A percentile compares a stretch with the other conserved stretches of the same genome.
These are phyloP conservation scores for Pyrus betulifolia DNA, from an alignment of 306 rosid species.

Conservation along the genomic window DNA sequence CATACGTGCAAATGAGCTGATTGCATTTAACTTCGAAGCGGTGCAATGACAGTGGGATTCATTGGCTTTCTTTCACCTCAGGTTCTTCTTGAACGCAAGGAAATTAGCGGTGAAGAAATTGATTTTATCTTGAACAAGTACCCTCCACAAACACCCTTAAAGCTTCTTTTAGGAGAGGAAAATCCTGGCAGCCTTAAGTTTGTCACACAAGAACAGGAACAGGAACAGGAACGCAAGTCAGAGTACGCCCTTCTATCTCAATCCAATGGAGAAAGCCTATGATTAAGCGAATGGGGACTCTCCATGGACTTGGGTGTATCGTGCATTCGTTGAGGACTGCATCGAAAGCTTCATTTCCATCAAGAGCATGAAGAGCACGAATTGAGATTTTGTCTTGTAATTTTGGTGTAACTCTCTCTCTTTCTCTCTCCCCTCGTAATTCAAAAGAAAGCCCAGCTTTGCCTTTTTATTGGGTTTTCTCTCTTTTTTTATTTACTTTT, in stretches of 20 bases:
- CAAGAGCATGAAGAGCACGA: background rate
- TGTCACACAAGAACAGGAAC: slow-evolving; percentile 33
- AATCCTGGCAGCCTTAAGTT: slow-evolving; percentile 61
- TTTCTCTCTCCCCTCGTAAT: background rate
- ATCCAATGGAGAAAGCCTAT: slow-evolving; percentile 38
- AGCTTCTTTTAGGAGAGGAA: slow-evolving; percentile 58
- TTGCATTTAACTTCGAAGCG: background rate
- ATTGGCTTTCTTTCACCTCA: slow-evolving; percentile 27
- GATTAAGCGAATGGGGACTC: slow-evolving; percentile 4
- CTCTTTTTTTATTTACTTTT: too few species aligned
- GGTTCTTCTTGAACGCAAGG: slow-evolving; percentile 74
- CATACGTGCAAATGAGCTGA: background rate
- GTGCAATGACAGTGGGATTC: background rate
- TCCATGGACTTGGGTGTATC: background rate
- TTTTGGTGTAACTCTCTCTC: background rate
- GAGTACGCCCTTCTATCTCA: slow-evolving; percentile 42
- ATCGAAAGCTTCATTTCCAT: background rate
- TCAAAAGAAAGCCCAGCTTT: background rate
- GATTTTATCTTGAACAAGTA: slow-evolving; percentile 64
- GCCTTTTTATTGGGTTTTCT: background rate
- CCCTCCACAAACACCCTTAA: slow-evolving; percentile 76
- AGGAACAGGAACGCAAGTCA: slow-evolving; percentile 29
- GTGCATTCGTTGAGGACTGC: background rate
- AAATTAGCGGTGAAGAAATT: slow-evolving; percentile 72
- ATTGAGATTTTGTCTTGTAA: background rate